Base-by-base conservation (phyloP, 2,329 filamentous ascomycete genomes). In the Xylariaceae sp. region DNA sequence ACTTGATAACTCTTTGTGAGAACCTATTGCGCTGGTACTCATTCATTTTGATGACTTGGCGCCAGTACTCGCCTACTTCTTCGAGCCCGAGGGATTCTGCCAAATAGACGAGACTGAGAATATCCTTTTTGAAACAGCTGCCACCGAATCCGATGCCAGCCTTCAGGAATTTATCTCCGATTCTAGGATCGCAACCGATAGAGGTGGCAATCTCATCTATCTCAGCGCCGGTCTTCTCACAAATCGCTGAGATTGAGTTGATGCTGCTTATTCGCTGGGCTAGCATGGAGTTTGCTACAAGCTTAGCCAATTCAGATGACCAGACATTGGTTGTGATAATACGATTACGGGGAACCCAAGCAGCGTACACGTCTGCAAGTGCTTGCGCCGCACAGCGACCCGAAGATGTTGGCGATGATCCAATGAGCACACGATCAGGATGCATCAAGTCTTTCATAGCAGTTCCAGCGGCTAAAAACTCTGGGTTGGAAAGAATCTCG, bases 51-150 rank as follows among this genome's bases (percentile, higher is more conserved):
- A 89, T 76, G 3, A 92, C 85, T 45, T 81, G 76, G 48, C 74
- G 74, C 86, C 86, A 92, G 68, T 90, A 91, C 52, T 81, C 76
- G 25, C 81, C 84, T 0, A 91, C 85, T 56, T 90, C 83, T 4
- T 77, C 74, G 10, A 90, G 71, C 41, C 83, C 78, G 44, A 89
- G 72, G 3, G 77, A 80, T 56, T 88, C 82, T 14, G 86, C 82
- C 22, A 91, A 73, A 66, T 91, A 89, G 16, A 83, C 78, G 29
- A 92, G 69, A 64, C 79, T 86, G 39, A 87, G 72, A 34, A 90
- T 79, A 60, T 92, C 87, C 67, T 92, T 92, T 64, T 85, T 82
- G 73, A 92, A 90, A 66, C 87, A 92, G 49, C 81, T 86, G 17
- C 87, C 87, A 44, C 87, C 86, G 58, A 91, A 92, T 14, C 87